A percentile compares a stretch with the other conserved stretches of the same genome.
phyloP scores from a whole-genome alignment of 805 yeast genomes.

The Candida peoriensis region DNA sequence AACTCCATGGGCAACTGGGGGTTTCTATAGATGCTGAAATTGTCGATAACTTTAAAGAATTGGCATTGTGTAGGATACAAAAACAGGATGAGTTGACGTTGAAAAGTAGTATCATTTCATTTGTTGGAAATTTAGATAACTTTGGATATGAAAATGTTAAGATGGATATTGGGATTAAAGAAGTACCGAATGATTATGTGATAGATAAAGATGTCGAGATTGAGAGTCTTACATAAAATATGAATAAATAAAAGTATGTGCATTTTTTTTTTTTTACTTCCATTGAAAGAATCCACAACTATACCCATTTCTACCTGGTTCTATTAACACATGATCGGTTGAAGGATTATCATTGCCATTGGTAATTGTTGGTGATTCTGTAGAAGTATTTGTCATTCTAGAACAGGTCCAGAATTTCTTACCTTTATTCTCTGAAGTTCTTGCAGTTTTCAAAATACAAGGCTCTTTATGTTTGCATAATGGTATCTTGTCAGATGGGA shows the following conservation, averaged over 20 bases:
- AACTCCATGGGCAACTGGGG: slow-evolving; percentile 38
- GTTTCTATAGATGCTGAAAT: slow-evolving; percentile 31
- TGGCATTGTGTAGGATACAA: slow-evolving; percentile 25
- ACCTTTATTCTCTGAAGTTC: slow-evolving; percentile 39
- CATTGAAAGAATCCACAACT: slow-evolving; percentile 55
- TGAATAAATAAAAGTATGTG: slow-evolving; percentile 2
- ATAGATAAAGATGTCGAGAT: slow-evolving; percentile 1
- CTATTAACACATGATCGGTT: not conserved
- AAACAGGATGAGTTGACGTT: slow-evolving; percentile 25
- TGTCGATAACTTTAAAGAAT: slow-evolving; percentile 20
- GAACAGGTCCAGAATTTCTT: slow-evolving; percentile 52
- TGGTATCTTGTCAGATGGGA: slow-evolving; percentile 31
- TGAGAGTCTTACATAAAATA: not conserved
- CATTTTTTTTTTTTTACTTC: slow-evolving; percentile 26
- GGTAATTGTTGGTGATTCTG: slow-evolving; percentile 26
- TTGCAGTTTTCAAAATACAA: slow-evolving; percentile 43
- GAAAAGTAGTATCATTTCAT: slow-evolving; percentile 27
- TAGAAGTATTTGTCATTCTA: too few relatives aligned
- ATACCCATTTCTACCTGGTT: slow-evolving; percentile 23
- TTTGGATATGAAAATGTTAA: slow-evolving; percentile 25
- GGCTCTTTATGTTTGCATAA: slow-evolving; percentile 42
- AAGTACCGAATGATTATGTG: slow-evolving; percentile 2
- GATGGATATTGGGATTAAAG: slow-evolving; percentile 8
- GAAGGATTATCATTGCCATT: too few relatives aligned
- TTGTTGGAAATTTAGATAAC: slow-evolving; percentile 24